These are phyloP conservation scores for Agrocybe pediades DNA, from an alignment of 768 basidiomycete genomes.

Conservation along the genomic window DNA sequence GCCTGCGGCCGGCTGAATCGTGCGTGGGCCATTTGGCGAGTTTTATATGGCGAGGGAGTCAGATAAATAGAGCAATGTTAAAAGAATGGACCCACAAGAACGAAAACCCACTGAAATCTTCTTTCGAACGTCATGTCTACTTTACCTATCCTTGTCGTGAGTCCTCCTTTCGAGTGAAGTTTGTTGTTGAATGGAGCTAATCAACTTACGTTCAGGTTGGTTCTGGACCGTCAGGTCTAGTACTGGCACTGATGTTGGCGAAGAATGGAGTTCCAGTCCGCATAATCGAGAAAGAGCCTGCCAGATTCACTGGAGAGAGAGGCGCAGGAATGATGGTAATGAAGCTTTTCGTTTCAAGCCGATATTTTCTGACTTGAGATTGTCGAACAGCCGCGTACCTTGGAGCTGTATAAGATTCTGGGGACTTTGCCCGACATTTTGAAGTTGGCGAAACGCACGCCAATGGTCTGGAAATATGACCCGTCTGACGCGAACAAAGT, in stretches of 20 bases:
- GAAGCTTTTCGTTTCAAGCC: background rate
- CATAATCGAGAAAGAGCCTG: conserved; percentile 48
- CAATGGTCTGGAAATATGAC: conserved; percentile 32
- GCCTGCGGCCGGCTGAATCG: too few relatives aligned
- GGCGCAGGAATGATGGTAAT: conserved; percentile 38
- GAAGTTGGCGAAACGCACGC: conserved; percentile 20
- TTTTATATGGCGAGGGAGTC: too few relatives aligned
- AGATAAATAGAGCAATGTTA: background rate
- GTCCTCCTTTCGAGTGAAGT: background rate
- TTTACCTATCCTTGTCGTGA: background rate
- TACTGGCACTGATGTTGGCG: conserved; percentile 39
- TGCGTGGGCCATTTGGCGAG: too few relatives aligned
- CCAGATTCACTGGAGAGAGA: conserved; percentile 36
- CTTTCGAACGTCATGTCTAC: too few relatives aligned
- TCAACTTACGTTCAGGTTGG: conserved; percentile 47
- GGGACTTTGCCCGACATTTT: conserved; percentile 37
- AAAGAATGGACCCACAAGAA: too few relatives aligned
- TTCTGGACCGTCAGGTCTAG: conserved; percentile 46
- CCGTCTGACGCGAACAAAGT: conserved; percentile 26
- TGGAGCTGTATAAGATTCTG: conserved; percentile 44
- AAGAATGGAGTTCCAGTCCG: conserved; percentile 48
- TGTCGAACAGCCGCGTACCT: conserved; percentile 37
- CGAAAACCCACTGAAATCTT: too few relatives aligned
- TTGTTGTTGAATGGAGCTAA: background rate
- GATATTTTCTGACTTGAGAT: background rate